phyloP scores from a whole-genome alignment of 495 filamentous ascomycete genomes.

The Xylaria palmicola region DNA sequence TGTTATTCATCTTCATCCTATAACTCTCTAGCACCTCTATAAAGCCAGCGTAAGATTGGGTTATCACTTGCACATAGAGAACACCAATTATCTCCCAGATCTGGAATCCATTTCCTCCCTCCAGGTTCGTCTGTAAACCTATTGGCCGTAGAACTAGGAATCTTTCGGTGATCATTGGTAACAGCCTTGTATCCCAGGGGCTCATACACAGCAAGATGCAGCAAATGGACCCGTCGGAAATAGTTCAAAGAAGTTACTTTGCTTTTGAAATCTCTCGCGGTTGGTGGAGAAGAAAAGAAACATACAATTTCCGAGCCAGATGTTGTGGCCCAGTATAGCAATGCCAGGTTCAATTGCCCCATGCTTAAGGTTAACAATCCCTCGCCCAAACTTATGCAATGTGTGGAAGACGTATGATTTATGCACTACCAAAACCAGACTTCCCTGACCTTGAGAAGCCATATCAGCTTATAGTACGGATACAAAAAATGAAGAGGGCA shows the following conservation, averaged over 20 bases:
- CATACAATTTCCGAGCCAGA: not conserved
- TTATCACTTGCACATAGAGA: not conserved
- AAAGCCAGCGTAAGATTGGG: not conserved
- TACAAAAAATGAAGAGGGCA: too few species aligned
- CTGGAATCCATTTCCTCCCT: not conserved
- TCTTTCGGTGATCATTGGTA: not conserved
- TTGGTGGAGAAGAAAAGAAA: not conserved
- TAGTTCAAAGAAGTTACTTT: not conserved
- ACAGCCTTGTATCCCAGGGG: not conserved
- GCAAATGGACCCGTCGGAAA: not conserved
- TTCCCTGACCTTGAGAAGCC: too few species aligned
- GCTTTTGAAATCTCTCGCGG: not conserved
- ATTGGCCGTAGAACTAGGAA: not conserved
- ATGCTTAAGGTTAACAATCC: too few species aligned
- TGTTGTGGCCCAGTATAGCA: not conserved
- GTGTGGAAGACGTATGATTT: too few species aligned
- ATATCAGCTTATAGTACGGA: too few species aligned
- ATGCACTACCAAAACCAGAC: too few species aligned
- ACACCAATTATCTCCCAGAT: not conserved
- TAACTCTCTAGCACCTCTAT: not conserved
- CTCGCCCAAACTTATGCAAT: too few species aligned
- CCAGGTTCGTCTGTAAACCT: not conserved
- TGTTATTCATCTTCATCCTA: not conserved
- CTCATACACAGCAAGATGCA: not conserved
- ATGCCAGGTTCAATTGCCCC: not conserved